Conservation (phyloP, 306 rosid species). For the Malus asiatica region DNA sequence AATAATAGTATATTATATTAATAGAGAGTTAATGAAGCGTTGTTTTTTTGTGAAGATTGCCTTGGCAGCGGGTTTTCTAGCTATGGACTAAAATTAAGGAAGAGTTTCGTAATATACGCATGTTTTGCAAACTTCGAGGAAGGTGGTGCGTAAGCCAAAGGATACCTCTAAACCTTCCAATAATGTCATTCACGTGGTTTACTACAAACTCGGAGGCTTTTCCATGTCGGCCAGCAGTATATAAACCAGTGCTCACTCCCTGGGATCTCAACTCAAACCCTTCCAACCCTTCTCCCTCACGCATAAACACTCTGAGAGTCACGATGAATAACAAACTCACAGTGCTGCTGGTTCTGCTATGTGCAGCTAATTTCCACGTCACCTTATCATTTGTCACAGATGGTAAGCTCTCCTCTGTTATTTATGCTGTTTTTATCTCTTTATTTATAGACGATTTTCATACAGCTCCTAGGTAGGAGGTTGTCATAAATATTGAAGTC, state of each 20-base stretch:
- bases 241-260: constrained; percentile 23
- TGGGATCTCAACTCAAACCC: constrained; percentile 11
- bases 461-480: too few relatives aligned
- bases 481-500: too few relatives aligned
- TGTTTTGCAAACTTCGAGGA: neutral
- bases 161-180: neutral
- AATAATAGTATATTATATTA: neutral
- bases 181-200: constrained; percentile 44
- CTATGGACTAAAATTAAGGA: neutral
- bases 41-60: neutral
- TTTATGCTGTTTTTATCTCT: too few relatives aligned
- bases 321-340: constrained; percentile 36
- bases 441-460: too few relatives aligned
- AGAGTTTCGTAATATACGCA: neutral
- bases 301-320: neutral
- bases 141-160: neutral
- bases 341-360: constrained; percentile 26
- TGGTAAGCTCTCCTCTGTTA: constrained; percentile 24
- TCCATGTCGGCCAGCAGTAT: constrained; percentile 20
- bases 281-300: neutral
- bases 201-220: constrained; percentile 21
- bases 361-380: constrained; percentile 28
- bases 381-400: constrained; percentile 27
- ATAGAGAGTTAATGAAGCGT: neutral
- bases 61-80: neutral